Evolutionary conservation across 768 basidiomycete genomes (phyloP).

Genomic region (Tubosaeta sp.): DNA sequence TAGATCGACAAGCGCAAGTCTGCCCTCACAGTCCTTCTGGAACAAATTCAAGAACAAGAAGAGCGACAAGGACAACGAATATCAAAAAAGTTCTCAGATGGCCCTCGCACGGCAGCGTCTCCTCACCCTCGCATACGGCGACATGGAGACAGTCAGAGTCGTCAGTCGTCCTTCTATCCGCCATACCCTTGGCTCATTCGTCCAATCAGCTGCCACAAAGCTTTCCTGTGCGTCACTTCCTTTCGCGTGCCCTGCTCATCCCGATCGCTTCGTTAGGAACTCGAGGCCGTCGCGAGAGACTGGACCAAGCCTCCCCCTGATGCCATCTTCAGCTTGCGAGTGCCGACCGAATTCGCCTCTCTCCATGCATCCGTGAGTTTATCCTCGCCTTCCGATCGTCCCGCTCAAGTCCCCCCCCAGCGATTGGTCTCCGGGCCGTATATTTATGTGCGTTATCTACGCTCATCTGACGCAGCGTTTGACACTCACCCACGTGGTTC

Average conservation of each 20-base stretch:
- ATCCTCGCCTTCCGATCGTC: conserved; percentile 8
- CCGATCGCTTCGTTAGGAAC: conserved; percentile 48
- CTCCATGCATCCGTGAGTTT: conserved; percentile 72
- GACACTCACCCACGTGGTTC: conserved; percentile 19
- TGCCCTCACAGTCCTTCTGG: conserved; percentile 46
- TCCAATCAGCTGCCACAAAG: conserved; percentile 58
- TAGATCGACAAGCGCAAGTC: conserved; percentile 67
- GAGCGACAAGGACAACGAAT: conserved; percentile 58
- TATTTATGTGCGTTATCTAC: conserved; percentile 60
- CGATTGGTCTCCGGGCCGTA: conserved; percentile 77
- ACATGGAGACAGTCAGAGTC: conserved; percentile 83
- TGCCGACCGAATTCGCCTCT: conserved; percentile 85
- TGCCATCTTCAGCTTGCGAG: conserved; percentile 67
- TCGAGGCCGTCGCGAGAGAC: conserved; percentile 73
- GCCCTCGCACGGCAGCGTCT: conserved; percentile 70
- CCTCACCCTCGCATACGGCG: conserved; percentile 75
- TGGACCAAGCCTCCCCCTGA: conserved; percentile 87
- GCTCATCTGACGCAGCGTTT: conserved; percentile 6
- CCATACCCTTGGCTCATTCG: conserved; percentile 1
- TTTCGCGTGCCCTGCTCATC: background rate
- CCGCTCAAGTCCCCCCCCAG: conserved; percentile 37
- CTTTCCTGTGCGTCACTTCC: conserved; percentile 48
- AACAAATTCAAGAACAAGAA: conserved; percentile 67
- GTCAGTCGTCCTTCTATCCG: conserved; percentile 27
- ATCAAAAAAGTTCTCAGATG: conserved; percentile 54